Evolutionary conservation across 2,329 filamentous ascomycete species (phyloP).

Genomic region (Dendrostoma leiphaemia): DNA sequence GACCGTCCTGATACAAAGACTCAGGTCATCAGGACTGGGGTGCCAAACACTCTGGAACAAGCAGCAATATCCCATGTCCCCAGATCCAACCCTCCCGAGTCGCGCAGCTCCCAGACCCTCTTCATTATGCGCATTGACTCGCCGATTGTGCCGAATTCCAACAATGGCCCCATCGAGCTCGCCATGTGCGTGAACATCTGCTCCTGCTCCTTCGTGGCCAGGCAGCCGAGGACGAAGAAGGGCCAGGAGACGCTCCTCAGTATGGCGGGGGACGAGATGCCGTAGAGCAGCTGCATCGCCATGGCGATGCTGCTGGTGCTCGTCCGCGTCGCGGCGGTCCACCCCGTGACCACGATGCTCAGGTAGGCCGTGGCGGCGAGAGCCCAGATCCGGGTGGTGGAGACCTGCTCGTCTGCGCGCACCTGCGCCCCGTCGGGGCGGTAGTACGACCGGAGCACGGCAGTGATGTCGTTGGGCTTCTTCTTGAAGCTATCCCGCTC

Average conservation of each 20-base stretch:
- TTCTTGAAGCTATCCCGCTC: slow-evolving; percentile 20
- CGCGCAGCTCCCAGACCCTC: slow-evolving; percentile 23
- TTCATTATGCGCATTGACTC: slow-evolving; percentile 25
- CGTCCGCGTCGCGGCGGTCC: slow-evolving; percentile 22
- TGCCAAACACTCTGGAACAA: slow-evolving; percentile 25
- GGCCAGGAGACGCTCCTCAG: slow-evolving; percentile 28
- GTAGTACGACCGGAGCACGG: slow-evolving; percentile 14
- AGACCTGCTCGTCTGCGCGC: slow-evolving; percentile 17
- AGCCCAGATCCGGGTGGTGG: slow-evolving; percentile 28
- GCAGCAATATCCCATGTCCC: slow-evolving; percentile 26
- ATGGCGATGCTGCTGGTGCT: slow-evolving; percentile 21
- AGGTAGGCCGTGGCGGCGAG: slow-evolving; percentile 26
- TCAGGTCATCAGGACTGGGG: slow-evolving; percentile 10
- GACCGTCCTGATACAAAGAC: no score
- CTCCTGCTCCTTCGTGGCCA: slow-evolving; percentile 22
- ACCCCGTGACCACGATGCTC: slow-evolving; percentile 24
- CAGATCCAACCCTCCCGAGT: slow-evolving; percentile 15
- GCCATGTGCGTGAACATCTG: slow-evolving; percentile 24
- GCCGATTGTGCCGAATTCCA: slow-evolving; percentile 25
- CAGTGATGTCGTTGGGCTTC: slow-evolving; percentile 17
- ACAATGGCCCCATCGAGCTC: slow-evolving; percentile 22
- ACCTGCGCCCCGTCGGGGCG: slow-evolving; percentile 8
- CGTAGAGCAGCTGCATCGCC: slow-evolving; percentile 22
- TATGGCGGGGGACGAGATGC: slow-evolving; percentile 21
- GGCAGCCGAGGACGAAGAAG: slow-evolving; percentile 28